Conservation (phyloP, 169 alveolate genomes). For the Theileria annulata region DNA sequence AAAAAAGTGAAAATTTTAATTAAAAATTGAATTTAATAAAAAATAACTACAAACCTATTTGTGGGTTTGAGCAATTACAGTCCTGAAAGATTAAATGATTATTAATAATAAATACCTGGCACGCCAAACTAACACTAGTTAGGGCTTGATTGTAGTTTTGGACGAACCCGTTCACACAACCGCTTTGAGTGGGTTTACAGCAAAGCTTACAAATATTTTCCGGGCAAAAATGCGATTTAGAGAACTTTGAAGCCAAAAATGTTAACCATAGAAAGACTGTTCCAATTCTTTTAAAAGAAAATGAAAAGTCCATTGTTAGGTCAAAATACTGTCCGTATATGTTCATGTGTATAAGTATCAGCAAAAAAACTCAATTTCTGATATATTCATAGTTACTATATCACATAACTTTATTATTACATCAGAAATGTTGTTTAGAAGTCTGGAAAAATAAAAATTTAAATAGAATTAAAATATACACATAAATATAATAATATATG, state of each 20-base stretch:
- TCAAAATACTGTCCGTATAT: not conserved
- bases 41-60: constrained; percentile 40
- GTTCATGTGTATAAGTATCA: not conserved
- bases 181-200: constrained; percentile 61
- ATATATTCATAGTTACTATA: not conserved
- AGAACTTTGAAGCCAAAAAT: not conserved
- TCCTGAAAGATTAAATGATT: constrained; percentile 23
- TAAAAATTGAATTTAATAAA: not conserved
- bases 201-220: constrained; percentile 54
- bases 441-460: not conserved
- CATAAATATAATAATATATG: not conserved
- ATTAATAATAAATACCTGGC: constrained; percentile 36
- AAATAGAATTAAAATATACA: not conserved
- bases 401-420: not conserved
- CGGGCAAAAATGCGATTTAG: constrained; percentile 48
- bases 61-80: constrained; percentile 65
- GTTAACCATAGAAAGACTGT: not conserved
- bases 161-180: constrained; percentile 59
- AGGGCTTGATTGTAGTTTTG: constrained; percentile 34
- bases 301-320: not conserved
- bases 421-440: not conserved
- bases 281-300: not conserved
- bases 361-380: not conserved
- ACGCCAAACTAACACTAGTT: constrained; percentile 37
- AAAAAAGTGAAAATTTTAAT: not conserved